Conservation (phyloP, 2,329 filamentous ascomycete genomes). For the Neonectria punicea region DNA sequence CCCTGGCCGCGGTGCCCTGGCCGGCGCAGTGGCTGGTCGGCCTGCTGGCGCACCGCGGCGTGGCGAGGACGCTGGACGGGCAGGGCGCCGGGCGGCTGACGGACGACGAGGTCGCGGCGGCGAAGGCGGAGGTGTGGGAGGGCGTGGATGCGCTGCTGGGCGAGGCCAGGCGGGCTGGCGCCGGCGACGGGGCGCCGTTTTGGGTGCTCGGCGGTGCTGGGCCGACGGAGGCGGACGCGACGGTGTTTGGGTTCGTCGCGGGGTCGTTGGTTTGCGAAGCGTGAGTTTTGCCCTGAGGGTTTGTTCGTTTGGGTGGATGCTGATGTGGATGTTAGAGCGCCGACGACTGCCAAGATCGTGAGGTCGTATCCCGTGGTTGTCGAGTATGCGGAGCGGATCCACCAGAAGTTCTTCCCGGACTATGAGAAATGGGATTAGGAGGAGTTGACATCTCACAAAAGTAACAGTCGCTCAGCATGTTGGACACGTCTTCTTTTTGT, state of each 20-base stretch:
- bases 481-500: too few species aligned
- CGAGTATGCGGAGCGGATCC: slow-evolving; percentile 67
- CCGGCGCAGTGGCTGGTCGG: slow-evolving; percentile 63
- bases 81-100: slow-evolving; percentile 66
- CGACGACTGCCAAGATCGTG: slow-evolving; percentile 57
- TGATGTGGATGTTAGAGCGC: slow-evolving; percentile 50
- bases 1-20: slow-evolving; percentile 61
- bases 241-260: slow-evolving; percentile 67
- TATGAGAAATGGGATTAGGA: slow-evolving; percentile 55
- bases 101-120: slow-evolving; percentile 57
- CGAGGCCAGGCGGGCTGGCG: too few species aligned
- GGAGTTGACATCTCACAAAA: too few species aligned
- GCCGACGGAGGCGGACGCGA: slow-evolving; percentile 68
- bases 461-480: too few species aligned
- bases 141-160: too few species aligned
- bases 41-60: slow-evolving; percentile 57
- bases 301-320: background rate
- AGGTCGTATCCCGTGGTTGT: slow-evolving; percentile 58
- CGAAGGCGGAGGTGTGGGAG: slow-evolving; percentile 56
- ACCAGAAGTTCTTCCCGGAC: slow-evolving; percentile 66
- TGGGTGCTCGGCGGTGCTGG: slow-evolving; percentile 1
- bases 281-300: slow-evolving; percentile 52
- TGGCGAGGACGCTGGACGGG: slow-evolving; percentile 58
- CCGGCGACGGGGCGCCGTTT: too few species aligned
- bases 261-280: slow-evolving; percentile 63